Base-by-base conservation (phyloP, 495 filamentous ascomycete genomes). In the Halenospora varia region DNA sequence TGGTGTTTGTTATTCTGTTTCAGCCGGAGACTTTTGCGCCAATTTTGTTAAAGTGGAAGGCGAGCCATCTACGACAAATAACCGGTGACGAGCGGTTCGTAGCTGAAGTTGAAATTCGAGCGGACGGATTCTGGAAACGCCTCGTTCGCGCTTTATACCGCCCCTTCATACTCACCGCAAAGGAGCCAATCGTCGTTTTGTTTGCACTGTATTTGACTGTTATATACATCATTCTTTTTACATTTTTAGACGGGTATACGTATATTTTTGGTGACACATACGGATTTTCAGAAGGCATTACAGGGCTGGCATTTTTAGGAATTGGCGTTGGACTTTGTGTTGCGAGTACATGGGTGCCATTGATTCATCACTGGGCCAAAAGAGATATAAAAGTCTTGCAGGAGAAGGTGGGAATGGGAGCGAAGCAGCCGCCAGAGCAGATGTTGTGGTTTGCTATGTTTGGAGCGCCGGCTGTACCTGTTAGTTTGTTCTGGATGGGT, bases 171-270 rank as follows among this genome's bases (percentile, higher is more conserved):
- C 80, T 95, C 24, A 75, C 91, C 23, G 66, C 76, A 11, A 65
- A 86, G 42, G 90, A 93, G 69, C 86, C 86, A 17, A 91, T 94
- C 77, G 82, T 87, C 48, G 68, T 86, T 46, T 82, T 86, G 0
- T 71, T 88, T 19, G 75, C 79, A 0, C 64, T 83, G 0, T 88
- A 88, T 58, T 72, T 88, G 53, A 79, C 82, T 0, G 69, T 87
- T 0, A 68, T 89, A 25, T 89, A 88, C 60, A 80, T 86, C 46
- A 75, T 88, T 17, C 73, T 88, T 0, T 89, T 88, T 66, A 82
- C 82, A 4, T 88, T 88, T 68, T 74, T 86, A 20, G 77, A 81
- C 22, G 86, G 84, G 0, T 90, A 87, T 62, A 73, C 77, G 2
- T 84, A 76, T 66, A 80, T 89, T 62, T 90, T 87, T 65, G 68